Conservation (phyloP, 139 green algal species). For the Astrephomene gubernaculifera region DNA sequence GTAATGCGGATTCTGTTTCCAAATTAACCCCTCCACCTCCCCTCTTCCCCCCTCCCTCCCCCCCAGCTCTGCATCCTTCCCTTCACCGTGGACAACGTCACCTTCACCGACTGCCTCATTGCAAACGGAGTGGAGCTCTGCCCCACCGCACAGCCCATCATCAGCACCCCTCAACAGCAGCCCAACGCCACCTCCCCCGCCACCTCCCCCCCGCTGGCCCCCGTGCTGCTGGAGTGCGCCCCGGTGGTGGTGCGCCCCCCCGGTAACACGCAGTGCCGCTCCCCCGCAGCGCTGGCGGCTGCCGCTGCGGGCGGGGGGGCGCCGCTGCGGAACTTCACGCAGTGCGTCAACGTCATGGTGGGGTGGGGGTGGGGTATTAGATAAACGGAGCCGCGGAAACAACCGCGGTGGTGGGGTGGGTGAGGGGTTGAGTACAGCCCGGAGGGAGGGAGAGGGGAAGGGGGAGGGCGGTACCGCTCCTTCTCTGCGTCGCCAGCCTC, state of each 20-base stretch:
- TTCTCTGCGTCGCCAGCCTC: no score
- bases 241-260: neutral
- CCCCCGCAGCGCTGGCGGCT: neutral
- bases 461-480: no score
- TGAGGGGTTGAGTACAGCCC: no score
- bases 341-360: slow-evolving; percentile 32
- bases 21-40: neutral
- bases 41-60: neutral
- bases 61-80: slow-evolving; percentile 45
- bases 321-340: slow-evolving; percentile 5
- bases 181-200: no score
- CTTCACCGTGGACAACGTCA: slow-evolving; percentile 10
- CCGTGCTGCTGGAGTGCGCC: slow-evolving; percentile 5
- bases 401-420: no score
- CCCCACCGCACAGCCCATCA: no score
- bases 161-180: no score
- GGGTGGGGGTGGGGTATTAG: neutral
- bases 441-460: no score
- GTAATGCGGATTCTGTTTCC: no score
- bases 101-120: slow-evolving; percentile 26
- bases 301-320: neutral
- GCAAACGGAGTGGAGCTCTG: slow-evolving; percentile 1
- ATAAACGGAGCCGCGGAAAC: neutral
- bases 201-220: no score
- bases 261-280: neutral